Conservation (phyloP, 2,329 filamentous ascomycete species). For the Metarhizium album region DNA sequence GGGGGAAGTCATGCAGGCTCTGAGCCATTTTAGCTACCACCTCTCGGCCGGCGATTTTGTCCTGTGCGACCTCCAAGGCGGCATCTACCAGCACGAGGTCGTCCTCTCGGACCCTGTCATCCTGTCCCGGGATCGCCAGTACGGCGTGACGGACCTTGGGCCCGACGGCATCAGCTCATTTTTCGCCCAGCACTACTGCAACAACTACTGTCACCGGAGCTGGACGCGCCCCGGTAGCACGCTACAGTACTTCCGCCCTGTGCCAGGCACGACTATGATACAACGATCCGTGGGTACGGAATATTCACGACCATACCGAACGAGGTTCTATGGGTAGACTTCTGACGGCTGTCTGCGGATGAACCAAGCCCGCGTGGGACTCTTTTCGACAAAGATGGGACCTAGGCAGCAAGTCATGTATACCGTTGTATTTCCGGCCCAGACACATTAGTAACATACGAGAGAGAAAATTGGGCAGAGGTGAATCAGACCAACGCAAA, state of each 20-base stretch:
- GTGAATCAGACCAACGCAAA: too few relatives aligned
- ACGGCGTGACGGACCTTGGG: conserved; percentile 29
- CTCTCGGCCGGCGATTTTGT: conserved; percentile 24
- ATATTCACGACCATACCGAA: background rate
- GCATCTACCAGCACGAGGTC: conserved; percentile 23
- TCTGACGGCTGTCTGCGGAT: too few relatives aligned
- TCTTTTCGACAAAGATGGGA: too few relatives aligned
- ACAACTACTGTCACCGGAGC: conserved; percentile 17
- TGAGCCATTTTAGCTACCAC: conserved; percentile 34
- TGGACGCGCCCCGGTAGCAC: conserved; percentile 7
- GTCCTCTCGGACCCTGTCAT: conserved; percentile 32
- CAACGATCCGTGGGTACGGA: conserved; percentile 2
- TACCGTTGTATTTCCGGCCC: too few relatives aligned
- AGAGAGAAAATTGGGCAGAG: too few relatives aligned
- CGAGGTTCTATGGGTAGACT: background rate
- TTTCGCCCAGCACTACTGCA: conserved; percentile 26
- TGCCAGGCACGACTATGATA: conserved; percentile 8
- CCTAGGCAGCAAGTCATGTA: too few relatives aligned
- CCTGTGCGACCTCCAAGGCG: conserved; percentile 32
- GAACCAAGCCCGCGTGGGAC: too few relatives aligned
- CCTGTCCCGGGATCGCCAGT: conserved; percentile 24
- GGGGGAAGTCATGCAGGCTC: conserved; percentile 28
- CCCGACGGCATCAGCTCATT: conserved; percentile 27
- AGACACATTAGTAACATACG: too few relatives aligned
- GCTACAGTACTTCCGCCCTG: conserved; percentile 1